Evolutionary conservation across 2,329 filamentous ascomycete species (phyloP), one percentile per base, ranked within the genome.

Genomic region (Lecanoromycetidae sp.): DNA sequence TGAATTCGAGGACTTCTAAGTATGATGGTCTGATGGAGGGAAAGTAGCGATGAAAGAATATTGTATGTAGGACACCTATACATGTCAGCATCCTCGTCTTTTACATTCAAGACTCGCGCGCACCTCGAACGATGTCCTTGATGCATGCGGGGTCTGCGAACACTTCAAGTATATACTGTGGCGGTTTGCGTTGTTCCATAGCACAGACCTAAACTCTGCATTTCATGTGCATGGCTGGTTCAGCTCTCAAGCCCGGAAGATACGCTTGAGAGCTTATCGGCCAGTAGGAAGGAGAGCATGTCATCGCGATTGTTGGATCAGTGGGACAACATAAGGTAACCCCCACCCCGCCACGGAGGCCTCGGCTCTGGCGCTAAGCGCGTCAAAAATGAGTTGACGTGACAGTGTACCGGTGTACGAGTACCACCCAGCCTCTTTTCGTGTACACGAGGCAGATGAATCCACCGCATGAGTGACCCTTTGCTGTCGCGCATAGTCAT

Each of bases 31-130:
- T 72, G 57, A 95, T 76, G 49, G 86, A 81, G 48, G 87, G 87
- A 72, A 96, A 95, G 76, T 90, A 94, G 60, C 91, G 84, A 70
- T 95, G 88, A 75, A 96, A 96, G 78, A 96, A 98, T 64, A 96
- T 95, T 42, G 88, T 93, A 65, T 95, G 88, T 41, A 96, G 76
- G 63, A 95, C 84, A 54, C 84, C 90, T 94, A 58, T 33, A 23
- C 36, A 32, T 30, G 23, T 41, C 7, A 48, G 20, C 23, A 17
- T 37, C 26, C 12, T 52, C 38, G 32, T n/a, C 41, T 10, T 4
- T 34, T 7, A n/a, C 13, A 40, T 29, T 34, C 10, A 39, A 3
- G 27, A 23, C 54, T 69, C 3, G 5, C 12, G 29, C 6, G 57
- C 63, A 88, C 88, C 90, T 79, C 90, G 88, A 53, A 96, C 81